Base-by-base conservation (phyloP, 2,329 filamentous ascomycete species). In the Phaeosphaeriaceae sp. region DNA sequence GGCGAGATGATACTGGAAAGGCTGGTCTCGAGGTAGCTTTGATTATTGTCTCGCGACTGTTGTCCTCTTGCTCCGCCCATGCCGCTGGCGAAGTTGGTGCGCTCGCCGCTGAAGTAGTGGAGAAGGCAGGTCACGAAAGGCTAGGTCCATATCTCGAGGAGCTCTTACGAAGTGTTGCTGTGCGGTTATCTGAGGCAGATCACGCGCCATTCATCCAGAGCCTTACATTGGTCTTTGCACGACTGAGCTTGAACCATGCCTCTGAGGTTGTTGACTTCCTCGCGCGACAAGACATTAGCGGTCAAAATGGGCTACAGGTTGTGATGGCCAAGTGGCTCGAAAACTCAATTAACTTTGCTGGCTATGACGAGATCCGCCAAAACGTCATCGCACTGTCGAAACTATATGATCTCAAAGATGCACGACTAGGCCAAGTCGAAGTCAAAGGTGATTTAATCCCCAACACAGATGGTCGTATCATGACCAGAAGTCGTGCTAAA, bases 311-410 rank as follows among this genome's bases (percentile, higher is more conserved):
- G n/a, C 78, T 99, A 6, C 85, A 92, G 56, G 87, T 97, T 18
- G 94, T 99, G 3, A 78, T 97, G 59, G 83, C 87, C 74, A 97
- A 97, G 76, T 99, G 94, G 94, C 80, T 99, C 1, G 94, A 97
- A 77, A 96, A 97, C 74, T 96, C 92, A 3, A 84, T 96, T 73
- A 96, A 89, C 73, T 99, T 99, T 75, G 92, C 92, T n/a, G 94
- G 94, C 11, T 99, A 97, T 64, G 92, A 97, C 64, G 93, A 97
- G 73, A 97, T 97, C 63, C 85, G 92, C 61, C 91, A 97, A 74
- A 99, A 97, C 67, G 90, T 97, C 50, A 93, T 96, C 62, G 94
- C 94, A 5, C 82, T 99, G 2, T 92, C 92, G 0, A 96, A 95
- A 68, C 79, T 99, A 2, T 97, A 94, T 73, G 87, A 87, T 46